These are phyloP conservation scores for Erysiphe pulchra DNA, from an alignment of 2,329 filamentous ascomycete species.

Conservation along the genomic window DNA sequence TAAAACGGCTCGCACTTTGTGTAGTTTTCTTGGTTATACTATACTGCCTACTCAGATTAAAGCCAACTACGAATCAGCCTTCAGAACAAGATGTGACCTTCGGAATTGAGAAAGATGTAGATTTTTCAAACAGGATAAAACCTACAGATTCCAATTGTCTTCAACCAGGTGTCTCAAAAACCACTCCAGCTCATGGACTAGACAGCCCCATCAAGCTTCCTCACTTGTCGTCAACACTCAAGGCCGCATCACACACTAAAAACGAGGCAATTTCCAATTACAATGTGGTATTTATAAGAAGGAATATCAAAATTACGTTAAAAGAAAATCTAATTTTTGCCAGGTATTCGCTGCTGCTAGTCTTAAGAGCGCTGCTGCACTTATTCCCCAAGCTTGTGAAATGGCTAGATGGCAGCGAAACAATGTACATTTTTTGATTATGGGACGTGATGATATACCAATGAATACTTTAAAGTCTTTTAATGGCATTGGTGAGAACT, in stretches of 20 bases:
- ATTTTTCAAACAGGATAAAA: not conserved
- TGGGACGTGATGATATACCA: slow-evolving; percentile 45
- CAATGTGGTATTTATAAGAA: slow-evolving; percentile 35
- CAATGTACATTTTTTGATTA: slow-evolving; percentile 57
- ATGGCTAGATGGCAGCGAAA: slow-evolving; percentile 49
- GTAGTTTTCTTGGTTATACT: slow-evolving; percentile 23
- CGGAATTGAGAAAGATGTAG: not conserved
- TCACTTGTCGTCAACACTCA: slow-evolving; percentile 35
- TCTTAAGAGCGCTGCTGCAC: slow-evolving; percentile 40
- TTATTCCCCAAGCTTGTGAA: slow-evolving; percentile 65
- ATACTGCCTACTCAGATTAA: slow-evolving; percentile 38
- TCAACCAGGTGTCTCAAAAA: slow-evolving; percentile 1
- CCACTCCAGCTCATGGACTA: slow-evolving; percentile 21
- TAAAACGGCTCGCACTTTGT: slow-evolving; percentile 25
- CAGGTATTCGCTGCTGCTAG: slow-evolving; percentile 49
- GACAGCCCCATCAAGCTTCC: slow-evolving; percentile 46
- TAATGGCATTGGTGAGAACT: slow-evolving; percentile 52
- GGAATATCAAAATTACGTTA: not conserved
- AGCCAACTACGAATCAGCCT: slow-evolving; percentile 23
- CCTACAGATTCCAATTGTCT: not conserved
- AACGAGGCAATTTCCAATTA: slow-evolving; percentile 28
- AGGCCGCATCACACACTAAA: slow-evolving; percentile 26
- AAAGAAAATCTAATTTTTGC: slow-evolving; percentile 4
- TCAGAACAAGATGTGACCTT: slow-evolving; percentile 4
- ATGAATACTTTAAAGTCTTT: slow-evolving; percentile 44